Base-by-base conservation (phyloP, 345 rosid species). In the Ceriops decandra region DNA sequence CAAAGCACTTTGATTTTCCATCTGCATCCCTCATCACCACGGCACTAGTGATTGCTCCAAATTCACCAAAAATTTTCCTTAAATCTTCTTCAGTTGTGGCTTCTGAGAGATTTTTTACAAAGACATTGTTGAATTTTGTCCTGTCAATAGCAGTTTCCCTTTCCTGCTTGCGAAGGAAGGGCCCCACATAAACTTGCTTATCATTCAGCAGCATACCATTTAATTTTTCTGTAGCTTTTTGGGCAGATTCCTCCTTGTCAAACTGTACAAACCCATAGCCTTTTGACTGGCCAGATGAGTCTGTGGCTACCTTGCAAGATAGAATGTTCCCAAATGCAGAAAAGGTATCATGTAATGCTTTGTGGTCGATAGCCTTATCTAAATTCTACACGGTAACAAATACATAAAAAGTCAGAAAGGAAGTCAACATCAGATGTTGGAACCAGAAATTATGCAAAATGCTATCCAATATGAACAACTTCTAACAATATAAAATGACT, bases 221-320 rank as follows among this genome's bases (percentile, higher is more conserved):
- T 77, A 93, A 60, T 63, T 86, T 83, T 79, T 81, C 87, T 57
- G 88, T 91, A 66, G 98, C 97, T 67, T 72, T 80, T 77, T 85
- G 91, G 11, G 97, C 89, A 70, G 95, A 71, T 57, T 91, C 97
- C 59, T 87, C 96, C 64, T 63, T 83, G 30, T 89, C 97, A 68
- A 81, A 91, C 76, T 93, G 99, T 28, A 93, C 95, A 84, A 93
- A 93, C 7, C 98, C 99, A 80, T 91, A 91, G 72, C 97, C 97
- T 77, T 82, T 93, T 19, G 96, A 93, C 73, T 89, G 95, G 60
- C 97, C 98, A 64, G 86, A 78, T 42, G 81, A 6, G 68, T 93
- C 99, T 31, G 97, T 87, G 59, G 96, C 96, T 31, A 95, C 91
- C 85, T 91, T 91, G 82, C 99, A 91, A 6, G 97, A 95, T 57